A percentile compares a stretch with the other conserved stretches of the same genome.
Conservation (phyloP, 2,329 filamentous ascomycete genomes). For the Lizonia empirigonia region DNA sequence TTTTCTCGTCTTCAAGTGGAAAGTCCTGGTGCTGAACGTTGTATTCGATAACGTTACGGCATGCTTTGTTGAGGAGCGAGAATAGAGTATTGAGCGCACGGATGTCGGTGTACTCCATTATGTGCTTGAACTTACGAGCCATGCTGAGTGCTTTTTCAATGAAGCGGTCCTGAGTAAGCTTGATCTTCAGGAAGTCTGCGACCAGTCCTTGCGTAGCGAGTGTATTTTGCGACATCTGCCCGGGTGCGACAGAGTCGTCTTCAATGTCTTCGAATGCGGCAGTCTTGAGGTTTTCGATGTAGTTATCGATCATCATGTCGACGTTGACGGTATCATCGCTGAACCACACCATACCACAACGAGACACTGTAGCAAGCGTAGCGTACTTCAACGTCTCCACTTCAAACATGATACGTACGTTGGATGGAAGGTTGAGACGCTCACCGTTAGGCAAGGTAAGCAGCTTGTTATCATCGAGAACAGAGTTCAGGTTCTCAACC, state of each 20-base stretch:
- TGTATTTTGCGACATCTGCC: slow-evolving; percentile 64
- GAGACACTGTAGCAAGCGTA: slow-evolving; percentile 96
- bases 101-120: slow-evolving; percentile 96
- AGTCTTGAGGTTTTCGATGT: slow-evolving; percentile 80
- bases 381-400: slow-evolving; percentile 98
- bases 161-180: slow-evolving; percentile 80
- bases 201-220: slow-evolving; percentile 78
- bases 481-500: slow-evolving; percentile 99
- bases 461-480: slow-evolving; percentile 98
- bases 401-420: slow-evolving; percentile 99
- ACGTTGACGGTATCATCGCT: slow-evolving; percentile 96
- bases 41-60: slow-evolving; percentile 91
- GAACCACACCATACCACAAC: slow-evolving; percentile 99
- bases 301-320: slow-evolving; percentile 90
- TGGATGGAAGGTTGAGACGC: slow-evolving; percentile 88
- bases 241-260: slow-evolving; percentile 76
- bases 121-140: slow-evolving; percentile 82
- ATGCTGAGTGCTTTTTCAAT: slow-evolving; percentile 76
- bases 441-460: slow-evolving; percentile 97
- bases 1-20: slow-evolving; percentile 84
- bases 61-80: slow-evolving; percentile 92
- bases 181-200: slow-evolving; percentile 76
- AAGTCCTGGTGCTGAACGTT: slow-evolving; percentile 95
- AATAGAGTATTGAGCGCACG: slow-evolving; percentile 92
- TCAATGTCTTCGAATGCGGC: slow-evolving; percentile 93